Base-by-base conservation (phyloP, 305 asterid species). In the Solanum aculeatissimum region DNA sequence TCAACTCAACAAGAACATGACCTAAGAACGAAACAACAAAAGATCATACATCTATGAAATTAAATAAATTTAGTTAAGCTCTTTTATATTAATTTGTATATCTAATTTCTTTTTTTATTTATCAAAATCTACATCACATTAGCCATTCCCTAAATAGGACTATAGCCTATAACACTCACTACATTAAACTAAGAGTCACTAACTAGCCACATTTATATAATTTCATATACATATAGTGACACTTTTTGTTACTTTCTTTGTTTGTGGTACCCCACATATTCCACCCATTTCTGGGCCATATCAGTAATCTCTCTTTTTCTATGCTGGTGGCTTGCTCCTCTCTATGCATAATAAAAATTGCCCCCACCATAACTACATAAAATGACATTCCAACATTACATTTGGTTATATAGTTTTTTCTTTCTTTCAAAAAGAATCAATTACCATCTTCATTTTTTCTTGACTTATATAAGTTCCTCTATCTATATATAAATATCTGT, bases 261-360 rank as follows among this genome's bases (percentile, higher is more conserved):
- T 69, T 32, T 77, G 79, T 81, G 85, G 81, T 55, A 79, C 75
- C 89, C 89, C 91, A 86, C 87, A 21, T 58, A 43, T 42, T 78
- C 29, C 32, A 47, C 79, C 85, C 85, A 74, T 53, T 83, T 83
- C 18, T 45, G 68, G 83, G 83, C 85, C 72, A 75, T 83, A 84
- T 42, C 87, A 83, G 57, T 89, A 63, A 84, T 55, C 90, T 85
- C 42, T 86, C 88, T 83, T 89, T 84, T 83, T 86, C 88, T 63
- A 81, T 70, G 75, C 60, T 74, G 92, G 91, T 91, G 49, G 87
- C 83, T 89, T 85, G 87, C 66, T 83, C 87, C 83, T 84, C 88
- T 86, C 75, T 51, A 47, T 38, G 49, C 9, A 65, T 54, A 43
- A 80, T 49, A 66, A 84, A 86, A 51, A 77, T 68, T 25, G 53